A percentile compares a stretch with the other conserved stretches of the same genome.
Conservation (phyloP, 148 eudicot species). For the Limonium bicolor region DNA sequence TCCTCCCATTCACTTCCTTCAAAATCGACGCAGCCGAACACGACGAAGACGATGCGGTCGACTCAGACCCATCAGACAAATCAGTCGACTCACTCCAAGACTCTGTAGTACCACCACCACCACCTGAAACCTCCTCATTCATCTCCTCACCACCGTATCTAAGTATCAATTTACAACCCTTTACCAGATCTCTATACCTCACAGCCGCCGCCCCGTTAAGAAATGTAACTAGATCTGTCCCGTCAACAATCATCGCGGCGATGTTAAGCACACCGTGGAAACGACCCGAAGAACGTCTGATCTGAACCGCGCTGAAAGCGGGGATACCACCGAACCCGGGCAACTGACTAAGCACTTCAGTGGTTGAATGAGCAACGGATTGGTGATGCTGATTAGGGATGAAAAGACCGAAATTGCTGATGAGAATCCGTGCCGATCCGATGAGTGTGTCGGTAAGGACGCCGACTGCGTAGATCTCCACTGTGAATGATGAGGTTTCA, state of each 20-base stretch:
- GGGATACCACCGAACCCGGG: constrained; percentile 13
- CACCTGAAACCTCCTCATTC: constrained; percentile 23
- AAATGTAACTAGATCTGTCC: constrained; percentile 9
- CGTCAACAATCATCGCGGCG: constrained; percentile 34
- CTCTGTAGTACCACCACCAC: too few species aligned
- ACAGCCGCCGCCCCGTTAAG: constrained; percentile 29
- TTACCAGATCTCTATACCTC: constrained; percentile 38
- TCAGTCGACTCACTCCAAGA: constrained; percentile 31
- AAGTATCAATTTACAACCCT: constrained; percentile 2
- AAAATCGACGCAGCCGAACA: constrained; percentile 24
- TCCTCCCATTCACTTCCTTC: constrained; percentile 42
- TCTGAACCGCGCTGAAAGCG: constrained; percentile 48
- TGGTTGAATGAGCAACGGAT: too few species aligned
- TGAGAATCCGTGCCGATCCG: constrained; percentile 55
- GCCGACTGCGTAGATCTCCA: constrained; percentile 70
- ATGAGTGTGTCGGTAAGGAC: constrained; percentile 40
- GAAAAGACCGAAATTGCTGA: constrained; percentile 31
- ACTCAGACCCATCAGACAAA: constrained; percentile 48
- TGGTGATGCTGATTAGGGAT: background rate
- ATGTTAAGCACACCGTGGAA: constrained; percentile 71
- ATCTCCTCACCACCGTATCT: constrained; percentile 23
- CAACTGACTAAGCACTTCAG: too few species aligned
- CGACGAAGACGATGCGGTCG: constrained; percentile 38
- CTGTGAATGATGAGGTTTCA: constrained; percentile 59
- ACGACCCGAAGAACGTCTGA: constrained; percentile 67